These are phyloP conservation scores for Ascochyta lentis DNA, from an alignment of 2,329 filamentous ascomycete species.

Conservation along the genomic window DNA sequence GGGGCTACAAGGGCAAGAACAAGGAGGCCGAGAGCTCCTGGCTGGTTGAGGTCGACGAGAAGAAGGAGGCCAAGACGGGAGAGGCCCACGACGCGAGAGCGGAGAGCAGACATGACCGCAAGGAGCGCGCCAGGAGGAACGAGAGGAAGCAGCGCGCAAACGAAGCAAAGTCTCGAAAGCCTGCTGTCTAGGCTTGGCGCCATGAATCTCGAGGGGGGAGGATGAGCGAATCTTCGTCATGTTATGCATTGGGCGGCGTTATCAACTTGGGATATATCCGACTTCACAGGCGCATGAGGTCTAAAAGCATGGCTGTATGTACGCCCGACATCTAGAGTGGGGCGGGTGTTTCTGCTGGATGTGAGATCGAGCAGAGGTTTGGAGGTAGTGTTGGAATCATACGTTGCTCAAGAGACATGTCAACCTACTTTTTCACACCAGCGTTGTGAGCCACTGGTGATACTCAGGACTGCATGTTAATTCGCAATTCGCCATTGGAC, in stretches of 20 bases:
- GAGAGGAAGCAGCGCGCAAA: constrained; percentile 55
- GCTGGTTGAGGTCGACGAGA: constrained; percentile 88
- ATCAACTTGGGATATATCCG: constrained; percentile 25
- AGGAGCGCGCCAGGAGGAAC: constrained; percentile 51
- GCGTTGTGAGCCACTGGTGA: too few relatives aligned
- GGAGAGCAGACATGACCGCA: constrained; percentile 67
- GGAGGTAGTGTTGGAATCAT: neutral
- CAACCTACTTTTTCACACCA: too few relatives aligned
- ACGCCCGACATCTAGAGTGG: neutral
- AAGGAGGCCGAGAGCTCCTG: constrained; percentile 84
- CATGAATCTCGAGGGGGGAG: constrained; percentile 15
- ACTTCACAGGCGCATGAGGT: constrained; percentile 20
- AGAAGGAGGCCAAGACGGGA: constrained; percentile 67
- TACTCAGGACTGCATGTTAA: too few relatives aligned
- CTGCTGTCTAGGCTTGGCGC: constrained; percentile 28
- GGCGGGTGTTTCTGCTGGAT: neutral
- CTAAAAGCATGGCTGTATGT: constrained; percentile 18
- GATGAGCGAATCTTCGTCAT: constrained; percentile 22
- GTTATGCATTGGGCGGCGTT: constrained; percentile 42
- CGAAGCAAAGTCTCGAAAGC: constrained; percentile 72
- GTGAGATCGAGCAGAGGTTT: neutral
- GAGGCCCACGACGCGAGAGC: constrained; percentile 66
- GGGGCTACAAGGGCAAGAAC: constrained; percentile 92
- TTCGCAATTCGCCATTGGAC: too few relatives aligned
- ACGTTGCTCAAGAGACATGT: too few relatives aligned